Evolutionary conservation across 495 filamentous ascomycete species (phyloP).

Genomic region (Rhizodiscina lignyota): DNA sequence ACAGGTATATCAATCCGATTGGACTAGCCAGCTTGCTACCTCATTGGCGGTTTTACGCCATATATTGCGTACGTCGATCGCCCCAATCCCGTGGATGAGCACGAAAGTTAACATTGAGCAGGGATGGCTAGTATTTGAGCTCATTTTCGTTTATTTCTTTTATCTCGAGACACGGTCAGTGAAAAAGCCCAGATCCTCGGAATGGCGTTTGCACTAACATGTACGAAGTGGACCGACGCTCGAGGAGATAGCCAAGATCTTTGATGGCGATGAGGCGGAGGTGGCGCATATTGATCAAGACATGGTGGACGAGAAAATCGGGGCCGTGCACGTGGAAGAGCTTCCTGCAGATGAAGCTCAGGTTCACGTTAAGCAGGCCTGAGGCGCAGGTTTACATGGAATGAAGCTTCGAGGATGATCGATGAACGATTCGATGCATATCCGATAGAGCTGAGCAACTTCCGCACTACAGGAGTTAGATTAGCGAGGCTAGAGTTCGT

Average conservation of each 20-base stretch:
- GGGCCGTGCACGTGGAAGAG: no score
- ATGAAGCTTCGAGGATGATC: no score
- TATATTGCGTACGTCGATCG: conserved; percentile 14
- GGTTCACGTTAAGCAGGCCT: no score
- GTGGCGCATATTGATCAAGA: conserved; percentile 12
- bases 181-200: no score
- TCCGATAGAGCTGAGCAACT: no score
- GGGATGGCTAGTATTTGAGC: conserved; percentile 15
- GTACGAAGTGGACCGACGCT: conserved; percentile 48
- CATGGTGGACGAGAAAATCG: no score
- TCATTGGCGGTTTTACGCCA: conserved; percentile 18
- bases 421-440: no score
- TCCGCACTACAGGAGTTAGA: no score
- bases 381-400: no score
- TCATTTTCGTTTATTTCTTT: conserved; percentile 39
- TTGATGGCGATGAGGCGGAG: conserved; percentile 27
- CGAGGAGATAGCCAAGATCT: conserved; percentile 52
- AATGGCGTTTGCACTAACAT: no score
- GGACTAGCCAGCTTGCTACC: conserved; percentile 11
- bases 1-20: conserved; percentile 28
- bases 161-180: conserved; percentile 55
- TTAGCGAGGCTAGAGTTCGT: no score
- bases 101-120: not conserved
- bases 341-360: no score
- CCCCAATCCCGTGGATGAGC: not conserved